Base-by-base conservation (phyloP, 192 early-diverging fungal genomes). In the Physocladia obscura region DNA sequence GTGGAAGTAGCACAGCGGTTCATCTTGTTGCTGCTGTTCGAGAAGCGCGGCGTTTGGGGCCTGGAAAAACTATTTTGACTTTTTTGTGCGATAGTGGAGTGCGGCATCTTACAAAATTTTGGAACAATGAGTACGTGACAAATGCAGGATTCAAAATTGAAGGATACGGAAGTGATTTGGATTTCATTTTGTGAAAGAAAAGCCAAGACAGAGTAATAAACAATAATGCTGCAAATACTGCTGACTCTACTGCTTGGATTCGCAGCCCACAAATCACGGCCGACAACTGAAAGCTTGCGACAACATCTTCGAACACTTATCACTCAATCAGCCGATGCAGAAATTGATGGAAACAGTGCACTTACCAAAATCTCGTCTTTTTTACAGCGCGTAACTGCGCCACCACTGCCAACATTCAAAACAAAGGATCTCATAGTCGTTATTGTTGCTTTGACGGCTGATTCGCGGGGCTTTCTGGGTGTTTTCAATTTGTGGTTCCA, bases 71-170 rank as follows among this genome's bases (percentile, higher is more conserved):
- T 11, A 84, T 98, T 40, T 93, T 98, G 21, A 98, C 97, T 0
- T 58, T 98, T 15, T 80, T 98, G 36, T 91, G 91, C 56, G 97
- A 98, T 71, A 85, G 86, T 65, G 97, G 97, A 0, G 89, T 91
- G 40, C 82, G 97, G 34, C 95, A 97, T 75, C 73, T 96, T 70
- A 96, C 93, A 40, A 96, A 95, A 80, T 98, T 98, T 76, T 98
- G 95, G 95, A 59, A 59, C 36, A 30, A 59, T 34, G 35, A 59
- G 57, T 59, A 59, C 34, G 35, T 59, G 22, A 37, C n/a, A 11
- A 59, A 59, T 8, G 57, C 57, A 24, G 57, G 57, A 11, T 37
- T 59, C 22, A 27, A 55, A 26, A n/a, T 27, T 2, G 13, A 55
- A 55, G 21, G 22, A 3, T 21, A 13, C 15, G 52, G 52, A 55